These are phyloP conservation scores for Penicillium sp. DNA, from an alignment of 2,329 filamentous ascomycete genomes.

Conservation along the genomic window DNA sequence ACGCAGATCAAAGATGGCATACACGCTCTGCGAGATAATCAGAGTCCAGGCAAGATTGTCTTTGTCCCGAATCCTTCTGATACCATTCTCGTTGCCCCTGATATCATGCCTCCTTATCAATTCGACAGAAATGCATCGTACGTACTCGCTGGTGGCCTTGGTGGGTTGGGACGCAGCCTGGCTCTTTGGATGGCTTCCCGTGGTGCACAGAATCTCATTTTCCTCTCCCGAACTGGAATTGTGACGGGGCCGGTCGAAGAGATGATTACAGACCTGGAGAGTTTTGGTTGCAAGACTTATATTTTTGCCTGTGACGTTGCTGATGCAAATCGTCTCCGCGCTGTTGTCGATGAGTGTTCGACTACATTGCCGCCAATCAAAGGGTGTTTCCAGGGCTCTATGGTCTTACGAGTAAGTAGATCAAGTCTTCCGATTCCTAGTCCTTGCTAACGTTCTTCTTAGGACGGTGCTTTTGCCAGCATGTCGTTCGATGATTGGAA, in stretches of 20 bases:
- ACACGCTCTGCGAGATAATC: background rate
- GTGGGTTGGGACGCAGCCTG: conserved; percentile 22
- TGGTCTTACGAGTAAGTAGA: conserved; percentile 21
- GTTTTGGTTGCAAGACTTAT: conserved; percentile 12
- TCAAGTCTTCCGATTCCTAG: fast-evolving
- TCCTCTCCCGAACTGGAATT: conserved; percentile 18
- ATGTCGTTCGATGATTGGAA: conserved; percentile 43
- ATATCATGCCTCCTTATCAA: conserved; percentile 1
- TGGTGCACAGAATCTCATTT: conserved; percentile 19
- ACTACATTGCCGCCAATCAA: conserved; percentile 18
- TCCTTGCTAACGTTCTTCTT: background rate
- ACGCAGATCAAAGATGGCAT: conserved; percentile 8
- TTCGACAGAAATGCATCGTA: conserved; percentile 18
- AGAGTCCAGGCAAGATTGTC: conserved; percentile 8
- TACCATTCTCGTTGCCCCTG: conserved; percentile 5
- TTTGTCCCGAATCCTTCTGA: conserved; percentile 5
- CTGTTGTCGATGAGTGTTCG: conserved; percentile 2
- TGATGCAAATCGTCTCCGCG: conserved; percentile 6
- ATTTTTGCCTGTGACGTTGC: conserved; percentile 19
- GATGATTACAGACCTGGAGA: conserved; percentile 11
- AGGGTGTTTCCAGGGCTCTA: conserved; percentile 26
- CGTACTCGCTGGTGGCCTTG: conserved; percentile 24
- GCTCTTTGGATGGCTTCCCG: conserved; percentile 22
- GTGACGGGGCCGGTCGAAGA: conserved; percentile 5
- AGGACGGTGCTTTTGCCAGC: conserved; percentile 18